Base-by-base conservation (phyloP, 2,329 filamentous ascomycete genomes). In the Raffaelea ambrosiae region DNA sequence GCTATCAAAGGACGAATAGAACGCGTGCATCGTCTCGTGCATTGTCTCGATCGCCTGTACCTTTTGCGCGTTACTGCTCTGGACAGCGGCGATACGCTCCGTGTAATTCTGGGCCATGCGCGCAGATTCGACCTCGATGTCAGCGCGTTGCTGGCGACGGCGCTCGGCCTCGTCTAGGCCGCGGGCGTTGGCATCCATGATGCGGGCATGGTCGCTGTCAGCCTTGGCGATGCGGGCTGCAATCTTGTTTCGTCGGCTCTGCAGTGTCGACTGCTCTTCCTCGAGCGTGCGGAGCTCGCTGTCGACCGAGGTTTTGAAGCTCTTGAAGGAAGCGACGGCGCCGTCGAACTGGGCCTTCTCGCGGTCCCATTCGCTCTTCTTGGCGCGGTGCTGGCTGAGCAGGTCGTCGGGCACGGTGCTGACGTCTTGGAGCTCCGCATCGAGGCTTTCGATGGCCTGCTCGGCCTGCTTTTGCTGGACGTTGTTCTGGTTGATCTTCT, bases 401-500 rank as follows among this genome's bases (percentile, higher is more conserved):
- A 88, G 74, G 18, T 81, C 78, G 22, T 77, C 72, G 1, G 85
- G 84, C 43, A 85, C 71, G 16, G 71, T 72, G 50, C 82, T 81
- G 44, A 85, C 70, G 23, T 76, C 73, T 57, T 80, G 81, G n/a
- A 86, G 74, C 51, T 88, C 81, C 22, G 70, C 70, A 46, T 78
- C 75, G 1, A 66, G 51, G 7, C 58, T 53, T 5, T 47, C 44
- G 10, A 61, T 52, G 13, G 61, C 59, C 36, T 66, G 61, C 48
- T 66, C 63, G 2, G 75, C 74, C 59, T 79, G 84, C 49, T 80
- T 79, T 64, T 85, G 84, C 61, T 86, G 84, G 48, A 84, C 84
- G 48, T 77, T 81, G 60, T 87, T 83, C 63, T 90, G 86, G 52
- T 82, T 76, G 41, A 86, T 79, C 62, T 88, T 86, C 60, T 88